phyloP scores from a whole-genome alignment of 2,329 filamentous ascomycete species.

The Epichloe amarillans region DNA sequence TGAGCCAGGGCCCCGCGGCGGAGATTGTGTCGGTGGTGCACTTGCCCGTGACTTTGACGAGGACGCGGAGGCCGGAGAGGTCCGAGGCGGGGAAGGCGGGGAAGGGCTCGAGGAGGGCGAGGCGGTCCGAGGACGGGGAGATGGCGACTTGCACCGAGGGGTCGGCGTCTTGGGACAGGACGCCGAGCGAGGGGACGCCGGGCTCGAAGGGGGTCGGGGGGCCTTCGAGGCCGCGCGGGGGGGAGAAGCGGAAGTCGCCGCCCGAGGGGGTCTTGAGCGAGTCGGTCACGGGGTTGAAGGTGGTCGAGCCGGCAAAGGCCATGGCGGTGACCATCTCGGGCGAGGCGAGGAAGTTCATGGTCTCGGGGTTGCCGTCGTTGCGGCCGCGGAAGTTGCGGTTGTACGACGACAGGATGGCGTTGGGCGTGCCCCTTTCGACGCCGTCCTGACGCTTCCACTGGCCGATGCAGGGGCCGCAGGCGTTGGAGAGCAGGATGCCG shows the following conservation, averaged over 20 bases:
- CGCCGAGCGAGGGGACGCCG: conserved; percentile 59
- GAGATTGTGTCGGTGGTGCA: conserved; percentile 99
- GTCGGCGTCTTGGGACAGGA: conserved; percentile 59
- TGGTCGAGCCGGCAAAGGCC: conserved; percentile 81
- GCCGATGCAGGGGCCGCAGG: conserved; percentile 86
- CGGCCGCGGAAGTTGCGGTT: conserved; percentile 97
- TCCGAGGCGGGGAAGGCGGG: conserved; percentile 66
- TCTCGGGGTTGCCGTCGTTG: conserved; percentile 91
- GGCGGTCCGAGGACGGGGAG: conserved; percentile 73
- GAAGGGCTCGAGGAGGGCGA: conserved; percentile 87
- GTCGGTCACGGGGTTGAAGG: conserved; percentile 93
- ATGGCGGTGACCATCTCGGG: conserved; percentile 95
- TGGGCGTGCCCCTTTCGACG: conserved; percentile 69
- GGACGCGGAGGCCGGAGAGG: conserved; percentile 63
- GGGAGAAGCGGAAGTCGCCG: conserved; percentile 72
- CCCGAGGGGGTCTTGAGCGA: conserved; percentile 70
- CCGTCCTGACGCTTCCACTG: conserved; percentile 91
- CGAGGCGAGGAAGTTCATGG: conserved; percentile 97
- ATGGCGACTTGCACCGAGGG: conserved; percentile 60
- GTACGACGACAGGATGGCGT: conserved; percentile 94
- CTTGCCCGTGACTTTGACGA: conserved; percentile 94
- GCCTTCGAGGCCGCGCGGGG: conserved; percentile 56
- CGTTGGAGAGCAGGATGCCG: conserved; percentile 83
- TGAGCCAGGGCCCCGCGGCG: conserved; percentile 90
- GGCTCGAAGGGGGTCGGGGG: conserved; percentile 58